Base-by-base conservation (phyloP, 1,284 basidiomycete genomes). In the Ceratobasidium sp. region DNA sequence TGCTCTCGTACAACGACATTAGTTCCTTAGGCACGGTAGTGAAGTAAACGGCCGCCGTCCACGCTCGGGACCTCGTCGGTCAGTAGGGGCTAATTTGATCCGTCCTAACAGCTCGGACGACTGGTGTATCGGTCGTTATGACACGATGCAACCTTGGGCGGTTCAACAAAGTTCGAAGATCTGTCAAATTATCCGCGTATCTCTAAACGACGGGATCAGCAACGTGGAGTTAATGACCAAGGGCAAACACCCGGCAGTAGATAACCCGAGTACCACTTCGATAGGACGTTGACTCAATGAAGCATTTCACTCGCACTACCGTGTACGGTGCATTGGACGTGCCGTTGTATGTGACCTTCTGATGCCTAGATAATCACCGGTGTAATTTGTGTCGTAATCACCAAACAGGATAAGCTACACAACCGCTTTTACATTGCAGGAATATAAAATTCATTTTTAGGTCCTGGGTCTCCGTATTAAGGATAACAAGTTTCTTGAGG, bases 151-250 rank as follows among this genome's bases (percentile, higher is more conserved):
- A n/a, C 5, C 45, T 45, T n/a, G 40, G 47, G 10, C n/a, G 29
- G 42, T 2, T 32, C 34, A 34, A 17, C 17, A 50, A 50, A 50
- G 8, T 31, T 15, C n/a, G 12, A 40, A 20, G 17, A 12, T 25
- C 27, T 10, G 29, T 47, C 45, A 47, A 47, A 47, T 47, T 47
- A 47, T 20, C 22, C 13, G 45, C 10, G 17, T 40, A 47, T 15
- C 47, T 35, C 45, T 22, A 38, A 25, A 17, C 13, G 43, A n/a
- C 45, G 40, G 10, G 27, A 58, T 58, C 27, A 58, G 42, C 25
- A 58, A 58, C 56, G 56, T 58, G 42, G 22, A 10, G 20, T 29
- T 32, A 40, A 58, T 58, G 31, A 43, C 40, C 40, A 31, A 58
- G 42, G 40, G 42, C 20, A 38, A 38, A 40, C 54, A 40, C 3